phyloP scores from a whole-genome alignment of 1,139 yeast species.

The Geotrichum bryndzae region DNA sequence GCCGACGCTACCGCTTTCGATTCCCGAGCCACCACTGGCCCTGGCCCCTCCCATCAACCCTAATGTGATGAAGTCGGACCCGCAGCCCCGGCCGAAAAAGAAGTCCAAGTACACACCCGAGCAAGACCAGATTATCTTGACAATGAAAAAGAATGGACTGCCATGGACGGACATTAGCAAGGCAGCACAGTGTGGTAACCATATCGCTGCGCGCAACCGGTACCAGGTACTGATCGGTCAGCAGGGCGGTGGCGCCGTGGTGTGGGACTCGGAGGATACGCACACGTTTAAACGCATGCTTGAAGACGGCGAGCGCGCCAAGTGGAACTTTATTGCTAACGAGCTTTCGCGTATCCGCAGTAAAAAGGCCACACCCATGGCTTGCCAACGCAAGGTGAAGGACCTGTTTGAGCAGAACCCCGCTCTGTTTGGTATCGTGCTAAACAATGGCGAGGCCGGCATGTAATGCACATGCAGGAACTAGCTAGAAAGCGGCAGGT shows the following conservation, averaged over 20 bases:
- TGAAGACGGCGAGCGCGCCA: constrained; percentile 66
- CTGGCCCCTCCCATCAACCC: constrained; percentile 34
- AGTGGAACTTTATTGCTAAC: constrained; percentile 58
- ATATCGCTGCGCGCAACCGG: constrained; percentile 68
- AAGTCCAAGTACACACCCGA: constrained; percentile 63
- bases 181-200: constrained; percentile 56
- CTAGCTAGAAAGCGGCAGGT: no score
- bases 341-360: constrained; percentile 59
- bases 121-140: constrained; percentile 62
- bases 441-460: constrained; percentile 12
- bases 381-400: constrained; percentile 52
- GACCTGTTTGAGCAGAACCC: constrained; percentile 54
- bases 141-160: constrained; percentile 56
- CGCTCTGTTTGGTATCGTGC: constrained; percentile 46
- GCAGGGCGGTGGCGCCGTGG: constrained; percentile 67
- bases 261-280: constrained; percentile 59
- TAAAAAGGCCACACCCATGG: constrained; percentile 48
- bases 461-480: neutral
- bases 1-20: constrained; percentile 26
- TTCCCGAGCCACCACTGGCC: constrained; percentile 34
- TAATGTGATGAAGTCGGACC: constrained; percentile 33
- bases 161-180: constrained; percentile 74
- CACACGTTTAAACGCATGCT: constrained; percentile 46
- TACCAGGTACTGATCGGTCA: constrained; percentile 79
- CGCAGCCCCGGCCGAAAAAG: constrained; percentile 49